Evolutionary conservation across 2,329 filamentous ascomycete genomes (phyloP).

Genomic region (Colletotrichum tropicicola): DNA sequence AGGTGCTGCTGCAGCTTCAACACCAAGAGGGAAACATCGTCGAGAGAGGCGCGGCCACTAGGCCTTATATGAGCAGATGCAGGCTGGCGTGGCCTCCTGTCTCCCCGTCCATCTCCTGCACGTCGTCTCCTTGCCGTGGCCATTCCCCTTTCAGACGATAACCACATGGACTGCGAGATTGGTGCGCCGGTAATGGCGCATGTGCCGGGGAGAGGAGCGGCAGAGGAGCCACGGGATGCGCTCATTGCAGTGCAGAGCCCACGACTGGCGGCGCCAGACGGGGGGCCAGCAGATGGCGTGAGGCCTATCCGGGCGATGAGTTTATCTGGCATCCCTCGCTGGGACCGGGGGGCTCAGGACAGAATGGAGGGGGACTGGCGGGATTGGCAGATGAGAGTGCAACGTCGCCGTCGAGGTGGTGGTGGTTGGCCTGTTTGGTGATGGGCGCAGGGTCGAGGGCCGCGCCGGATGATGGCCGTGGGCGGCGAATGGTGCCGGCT

Average conservation of each 20-base stretch:
- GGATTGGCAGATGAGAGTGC: not conserved
- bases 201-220: not conserved
- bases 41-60: not conserved
- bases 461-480: not conserved
- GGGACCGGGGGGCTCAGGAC: not conserved
- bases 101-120: not conserved
- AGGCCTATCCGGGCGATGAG: conserved; percentile 6
- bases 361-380: not conserved
- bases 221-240: not conserved
- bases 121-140: not conserved
- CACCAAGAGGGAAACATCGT: not conserved
- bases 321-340: not conserved
- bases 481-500: not conserved
- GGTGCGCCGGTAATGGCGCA: not conserved
- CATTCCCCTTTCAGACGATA: not conserved
- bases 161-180: not conserved
- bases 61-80: conserved; percentile 9
- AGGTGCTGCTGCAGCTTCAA: conserved; percentile 14
- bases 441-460: not conserved
- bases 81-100: not conserved
- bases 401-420: not conserved
- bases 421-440: not conserved
- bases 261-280: not conserved
- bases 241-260: too few species aligned
- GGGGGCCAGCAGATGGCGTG: not conserved